A percentile compares a stretch with the other conserved stretches of the same genome.
Evolutionary conservation across 306 rosid genomes (phyloP).

Genomic region (Psophocarpus tetragonolobus): DNA sequence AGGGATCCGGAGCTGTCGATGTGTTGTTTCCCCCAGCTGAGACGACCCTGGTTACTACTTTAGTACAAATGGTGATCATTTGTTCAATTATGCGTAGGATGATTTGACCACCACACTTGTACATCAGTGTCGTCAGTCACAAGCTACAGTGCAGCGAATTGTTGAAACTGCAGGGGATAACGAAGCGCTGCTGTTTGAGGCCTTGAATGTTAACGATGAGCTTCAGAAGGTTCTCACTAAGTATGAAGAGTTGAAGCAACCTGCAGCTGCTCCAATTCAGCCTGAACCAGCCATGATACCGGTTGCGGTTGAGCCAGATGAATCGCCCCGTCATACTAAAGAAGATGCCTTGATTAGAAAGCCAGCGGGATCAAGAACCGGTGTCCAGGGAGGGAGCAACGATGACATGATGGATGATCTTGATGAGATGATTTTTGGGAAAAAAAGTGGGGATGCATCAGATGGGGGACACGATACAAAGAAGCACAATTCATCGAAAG

Average conservation of each 20-base stretch:
- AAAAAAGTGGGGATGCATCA: constrained; percentile 63
- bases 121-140: constrained; percentile 84
- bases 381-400: constrained; percentile 60
- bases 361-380: constrained; percentile 64
- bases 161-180: constrained; percentile 85
- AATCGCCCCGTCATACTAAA: constrained; percentile 62
- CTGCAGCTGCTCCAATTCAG: constrained; percentile 48
- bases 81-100: constrained; percentile 61
- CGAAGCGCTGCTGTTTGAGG: constrained; percentile 95
- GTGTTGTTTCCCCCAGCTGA: too few relatives aligned
- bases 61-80: too few relatives aligned
- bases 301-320: constrained; percentile 91
- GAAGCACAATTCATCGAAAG: constrained; percentile 72
- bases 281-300: constrained; percentile 99
- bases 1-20: too few relatives aligned
- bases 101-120: constrained; percentile 90
- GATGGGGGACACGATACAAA: constrained; percentile 59
- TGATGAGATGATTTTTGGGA: constrained; percentile 98
- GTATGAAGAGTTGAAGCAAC: constrained; percentile 71
- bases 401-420: constrained; percentile 99
- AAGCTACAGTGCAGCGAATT: constrained; percentile 63
- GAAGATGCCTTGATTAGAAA: constrained; percentile 81
- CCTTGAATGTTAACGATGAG: constrained; percentile 92
- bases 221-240: constrained; percentile 80
- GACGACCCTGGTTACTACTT: too few relatives aligned